A percentile compares a stretch with the other conserved stretches of the same genome.
These are phyloP conservation scores for Choanephora cucurbitarum DNA, from an alignment of 371 early-diverging fungal genomes.

Conservation along the genomic window DNA sequence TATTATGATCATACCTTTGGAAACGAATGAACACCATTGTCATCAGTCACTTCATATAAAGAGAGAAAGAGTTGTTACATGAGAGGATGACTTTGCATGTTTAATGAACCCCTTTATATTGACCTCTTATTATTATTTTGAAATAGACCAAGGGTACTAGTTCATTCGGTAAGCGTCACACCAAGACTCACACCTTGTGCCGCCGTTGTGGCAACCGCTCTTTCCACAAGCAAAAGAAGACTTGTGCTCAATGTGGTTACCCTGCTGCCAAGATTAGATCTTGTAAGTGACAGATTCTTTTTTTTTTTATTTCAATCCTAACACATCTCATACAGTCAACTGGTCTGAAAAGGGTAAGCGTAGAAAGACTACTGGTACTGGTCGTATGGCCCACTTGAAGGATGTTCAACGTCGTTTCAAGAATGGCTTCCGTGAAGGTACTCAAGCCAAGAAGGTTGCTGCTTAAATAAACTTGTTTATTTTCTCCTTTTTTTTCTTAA, in stretches of 20 bases:
- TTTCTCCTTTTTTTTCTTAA: not conserved
- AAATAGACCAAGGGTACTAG: conserved; percentile 98
- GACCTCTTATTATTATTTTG: too few species aligned
- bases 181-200: conserved; percentile 98
- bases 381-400: conserved; percentile 97
- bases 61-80: too few species aligned
- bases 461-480: conserved; percentile 13
- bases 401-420: conserved; percentile 88
- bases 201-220: conserved; percentile 96
- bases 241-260: conserved; percentile 98
- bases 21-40: too few species aligned
- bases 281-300: too few species aligned
- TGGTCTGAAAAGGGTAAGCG: conserved; percentile 96
- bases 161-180: conserved; percentile 99
- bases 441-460: conserved; percentile 61
- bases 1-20: too few species aligned
- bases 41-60: too few species aligned
- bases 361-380: conserved; percentile 98
- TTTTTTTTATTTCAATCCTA: too few species aligned
- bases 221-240: conserved; percentile 99
- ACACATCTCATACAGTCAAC: too few species aligned
- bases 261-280: conserved; percentile 96
- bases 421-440: conserved; percentile 93
- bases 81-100: too few species aligned
- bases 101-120: too few species aligned